Conservation (phyloP, 352 stramenopile genomes). For the Globisporangium radiosum region DNA sequence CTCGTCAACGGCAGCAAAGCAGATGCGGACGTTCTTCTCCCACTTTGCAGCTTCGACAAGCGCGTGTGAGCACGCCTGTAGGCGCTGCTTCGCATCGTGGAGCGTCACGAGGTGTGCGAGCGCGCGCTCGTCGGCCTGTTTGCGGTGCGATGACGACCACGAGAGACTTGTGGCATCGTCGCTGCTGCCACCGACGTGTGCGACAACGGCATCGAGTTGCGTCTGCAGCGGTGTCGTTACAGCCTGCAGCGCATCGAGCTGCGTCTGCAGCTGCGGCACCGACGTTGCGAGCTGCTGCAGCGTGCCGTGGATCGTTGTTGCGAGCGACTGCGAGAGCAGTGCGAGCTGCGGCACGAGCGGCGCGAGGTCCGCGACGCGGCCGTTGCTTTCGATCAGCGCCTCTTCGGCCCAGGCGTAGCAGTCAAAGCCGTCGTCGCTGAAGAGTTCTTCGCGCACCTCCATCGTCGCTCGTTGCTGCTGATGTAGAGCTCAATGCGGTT, state of each 20-base stretch:
- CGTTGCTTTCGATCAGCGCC: constrained; percentile 31
- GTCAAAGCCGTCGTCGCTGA: constrained; percentile 45
- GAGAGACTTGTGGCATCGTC: neutral
- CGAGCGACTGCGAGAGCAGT: constrained; percentile 55
- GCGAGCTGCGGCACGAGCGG: constrained; percentile 49
- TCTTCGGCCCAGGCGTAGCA: constrained; percentile 70
- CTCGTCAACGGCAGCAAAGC: constrained; percentile 40
- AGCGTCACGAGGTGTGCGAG: constrained; percentile 55
- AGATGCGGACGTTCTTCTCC: constrained; percentile 56
- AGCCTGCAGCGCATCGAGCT: constrained; percentile 41
- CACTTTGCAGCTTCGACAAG: constrained; percentile 65
- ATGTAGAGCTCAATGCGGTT: too few species aligned
- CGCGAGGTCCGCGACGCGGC: constrained; percentile 23
- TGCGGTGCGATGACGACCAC: constrained; percentile 11
- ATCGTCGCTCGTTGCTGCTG: neutral
- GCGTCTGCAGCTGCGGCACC: constrained; percentile 42
- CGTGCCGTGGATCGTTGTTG: constrained; percentile 42
- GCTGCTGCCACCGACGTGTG: constrained; percentile 14
- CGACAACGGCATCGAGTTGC: constrained; percentile 36
- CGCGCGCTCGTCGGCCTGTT: constrained; percentile 25
- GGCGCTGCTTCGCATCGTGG: constrained; percentile 58
- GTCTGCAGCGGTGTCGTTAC: constrained; percentile 29
- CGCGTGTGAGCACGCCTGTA: constrained; percentile 56
- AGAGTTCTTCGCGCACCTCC: constrained; percentile 39
- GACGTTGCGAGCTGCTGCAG: constrained; percentile 55